Percentiles rank a stretch among this genome's conserved stretches.
Evolutionary conservation across 345 rosid species (phyloP).

Genomic region (Eucalyptus lansdowneana): DNA sequence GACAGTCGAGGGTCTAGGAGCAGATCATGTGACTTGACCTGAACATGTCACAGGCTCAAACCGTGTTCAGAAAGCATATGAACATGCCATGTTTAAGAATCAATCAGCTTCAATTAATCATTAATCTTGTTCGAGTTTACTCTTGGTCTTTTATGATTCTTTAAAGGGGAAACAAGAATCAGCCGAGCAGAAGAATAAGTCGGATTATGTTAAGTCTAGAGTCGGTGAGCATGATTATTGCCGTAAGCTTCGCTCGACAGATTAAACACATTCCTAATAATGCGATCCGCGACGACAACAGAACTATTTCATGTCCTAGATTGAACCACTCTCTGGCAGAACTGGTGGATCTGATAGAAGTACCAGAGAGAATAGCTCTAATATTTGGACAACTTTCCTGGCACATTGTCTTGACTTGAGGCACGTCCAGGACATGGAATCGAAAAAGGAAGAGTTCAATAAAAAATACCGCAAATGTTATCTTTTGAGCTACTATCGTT

Average conservation of each 20-base stretch:
- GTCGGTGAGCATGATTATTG: background rate
- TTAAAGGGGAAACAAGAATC: background rate
- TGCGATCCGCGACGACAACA: background rate
- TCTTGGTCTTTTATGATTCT: background rate
- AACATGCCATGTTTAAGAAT: background rate
- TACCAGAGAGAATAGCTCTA: background rate
- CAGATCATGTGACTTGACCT: background rate
- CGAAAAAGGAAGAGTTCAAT: background rate
- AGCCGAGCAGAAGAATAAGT: background rate
- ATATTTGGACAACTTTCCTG: background rate
- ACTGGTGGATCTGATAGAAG: background rate
- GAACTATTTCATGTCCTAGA: background rate
- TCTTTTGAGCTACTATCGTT: background rate
- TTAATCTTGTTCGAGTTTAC: background rate
- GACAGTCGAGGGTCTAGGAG: background rate
- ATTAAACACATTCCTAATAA: background rate
- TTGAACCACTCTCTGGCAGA: background rate
- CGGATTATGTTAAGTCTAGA: background rate
- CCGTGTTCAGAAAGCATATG: background rate
- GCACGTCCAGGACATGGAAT: background rate
- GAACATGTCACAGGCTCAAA: background rate
- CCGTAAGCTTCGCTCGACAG: background rate
- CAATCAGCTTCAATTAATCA: background rate
- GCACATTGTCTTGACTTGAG: background rate
- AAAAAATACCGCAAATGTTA: background rate